Percentiles rank a stretch among this genome's conserved stretches.
phyloP scores from a whole-genome alignment of 805 yeast genomes.

The Kuraishia floccosa region DNA sequence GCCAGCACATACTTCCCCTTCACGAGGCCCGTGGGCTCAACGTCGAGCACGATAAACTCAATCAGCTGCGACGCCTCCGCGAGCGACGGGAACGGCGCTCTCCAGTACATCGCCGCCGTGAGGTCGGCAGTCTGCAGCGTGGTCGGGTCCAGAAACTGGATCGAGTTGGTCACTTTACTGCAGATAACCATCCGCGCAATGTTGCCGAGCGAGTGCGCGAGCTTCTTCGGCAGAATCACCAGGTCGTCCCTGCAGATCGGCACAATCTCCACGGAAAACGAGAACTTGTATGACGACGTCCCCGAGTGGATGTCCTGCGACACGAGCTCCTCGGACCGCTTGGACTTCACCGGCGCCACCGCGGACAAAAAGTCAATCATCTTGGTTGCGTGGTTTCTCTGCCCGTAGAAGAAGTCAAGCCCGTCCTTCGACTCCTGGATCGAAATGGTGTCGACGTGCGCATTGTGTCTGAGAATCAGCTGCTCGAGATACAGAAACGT shows the following conservation, averaged over 20 bases:
- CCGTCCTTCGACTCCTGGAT: constrained; percentile 93
- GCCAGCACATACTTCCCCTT: constrained; percentile 76
- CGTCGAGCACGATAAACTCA: constrained; percentile 87
- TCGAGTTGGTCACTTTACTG: constrained; percentile 66
- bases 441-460: constrained; percentile 88
- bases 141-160: constrained; percentile 81
- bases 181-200: constrained; percentile 77
- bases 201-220: constrained; percentile 78
- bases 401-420: constrained; percentile 83
- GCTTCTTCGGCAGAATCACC: constrained; percentile 79
- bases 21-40: constrained; percentile 79
- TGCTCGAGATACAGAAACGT: constrained; percentile 94
- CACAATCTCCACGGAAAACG: constrained; percentile 87
- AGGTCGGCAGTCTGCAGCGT: constrained; percentile 74
- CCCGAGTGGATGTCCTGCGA: constrained; percentile 91
- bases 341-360: constrained; percentile 75
- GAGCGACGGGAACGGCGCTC: constrained; percentile 67
- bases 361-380: constrained; percentile 84
- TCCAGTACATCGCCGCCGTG: constrained; percentile 65
- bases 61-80: constrained; percentile 66
- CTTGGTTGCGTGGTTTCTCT: constrained; percentile 83
- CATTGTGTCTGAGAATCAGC: constrained; percentile 82
- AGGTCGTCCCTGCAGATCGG: constrained; percentile 97
- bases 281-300: constrained; percentile 75
- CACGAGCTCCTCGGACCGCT: constrained; percentile 84